phyloP scores from a whole-genome alignment of 2,329 filamentous ascomycete species.

The Nothomitra cinnamomea region DNA sequence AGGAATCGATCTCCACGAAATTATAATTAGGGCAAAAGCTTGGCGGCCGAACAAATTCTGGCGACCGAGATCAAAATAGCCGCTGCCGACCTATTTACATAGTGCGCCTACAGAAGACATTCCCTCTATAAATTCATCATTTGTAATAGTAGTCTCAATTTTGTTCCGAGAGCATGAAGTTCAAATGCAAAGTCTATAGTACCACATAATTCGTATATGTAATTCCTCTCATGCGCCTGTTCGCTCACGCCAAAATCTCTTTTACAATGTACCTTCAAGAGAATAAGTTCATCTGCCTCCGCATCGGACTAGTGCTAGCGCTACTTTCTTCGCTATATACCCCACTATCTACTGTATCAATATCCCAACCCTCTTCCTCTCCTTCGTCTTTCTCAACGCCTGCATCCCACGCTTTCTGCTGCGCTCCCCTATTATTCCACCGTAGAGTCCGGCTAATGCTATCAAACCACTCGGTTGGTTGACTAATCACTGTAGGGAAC shows the following conservation, averaged over 20 bases:
- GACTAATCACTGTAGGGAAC: conserved; percentile 87
- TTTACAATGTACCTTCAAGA: neutral
- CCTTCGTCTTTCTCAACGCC: neutral
- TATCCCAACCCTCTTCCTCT: conserved; percentile 4
- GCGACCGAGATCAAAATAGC: too few relatives aligned
- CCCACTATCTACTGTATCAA: conserved; percentile 4
- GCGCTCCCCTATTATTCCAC: conserved; percentile 87
- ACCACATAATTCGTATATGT: too few relatives aligned
- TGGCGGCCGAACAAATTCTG: too few relatives aligned
- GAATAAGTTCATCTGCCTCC: neutral
- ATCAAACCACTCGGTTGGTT: conserved; percentile 89
- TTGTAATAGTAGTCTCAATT: too few relatives aligned
- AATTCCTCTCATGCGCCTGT: too few relatives aligned
- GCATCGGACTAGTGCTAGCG: conserved; percentile 2
- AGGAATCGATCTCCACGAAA: too few relatives aligned
- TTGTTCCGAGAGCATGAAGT: too few relatives aligned
- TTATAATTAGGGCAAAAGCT: too few relatives aligned
- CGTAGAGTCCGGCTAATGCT: conserved; percentile 79
- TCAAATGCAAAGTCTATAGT: too few relatives aligned
- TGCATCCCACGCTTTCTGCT: conserved; percentile 66
- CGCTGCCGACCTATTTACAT: too few relatives aligned
- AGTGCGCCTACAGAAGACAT: too few relatives aligned
- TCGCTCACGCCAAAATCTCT: neutral
- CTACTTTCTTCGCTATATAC: conserved; percentile 3
- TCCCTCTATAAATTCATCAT: too few relatives aligned